These are phyloP conservation scores for Teratosphaeriaceae sp. DNA, from an alignment of 2,329 filamentous ascomycete genomes.

Conservation along the genomic window DNA sequence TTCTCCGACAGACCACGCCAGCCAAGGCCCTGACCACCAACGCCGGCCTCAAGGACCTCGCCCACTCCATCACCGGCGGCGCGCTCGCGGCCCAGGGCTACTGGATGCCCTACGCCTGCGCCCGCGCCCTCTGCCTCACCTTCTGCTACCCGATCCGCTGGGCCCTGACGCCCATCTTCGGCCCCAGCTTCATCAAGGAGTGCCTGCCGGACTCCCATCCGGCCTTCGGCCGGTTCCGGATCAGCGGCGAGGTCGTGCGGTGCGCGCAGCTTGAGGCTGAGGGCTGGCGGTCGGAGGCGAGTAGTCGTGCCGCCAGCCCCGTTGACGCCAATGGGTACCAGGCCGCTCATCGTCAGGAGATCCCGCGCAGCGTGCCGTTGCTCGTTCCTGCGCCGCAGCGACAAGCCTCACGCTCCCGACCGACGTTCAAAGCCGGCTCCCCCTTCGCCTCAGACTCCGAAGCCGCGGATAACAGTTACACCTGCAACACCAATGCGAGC, in stretches of 20 bases:
- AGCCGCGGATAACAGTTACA: conserved; percentile 9
- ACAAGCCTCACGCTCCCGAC: conserved; percentile 11
- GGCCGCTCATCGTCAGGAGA: conserved; percentile 9
- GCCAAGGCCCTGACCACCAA: conserved; percentile 68
- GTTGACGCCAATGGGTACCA: conserved; percentile 1
- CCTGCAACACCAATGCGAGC: conserved; percentile 6
- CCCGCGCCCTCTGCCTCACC: conserved; percentile 77
- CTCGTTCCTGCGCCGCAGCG: neutral
- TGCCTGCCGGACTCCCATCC: conserved; percentile 60
- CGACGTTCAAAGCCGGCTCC: conserved; percentile 20
- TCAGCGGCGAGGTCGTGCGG: conserved; percentile 33
- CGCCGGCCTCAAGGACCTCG: conserved; percentile 77
- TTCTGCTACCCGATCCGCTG: conserved; percentile 83
- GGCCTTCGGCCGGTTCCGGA: conserved; percentile 45
- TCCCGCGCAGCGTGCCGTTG: conserved; percentile 16
- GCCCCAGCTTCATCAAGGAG: conserved; percentile 65
- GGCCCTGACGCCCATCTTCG: conserved; percentile 86
- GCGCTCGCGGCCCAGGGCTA: conserved; percentile 90
- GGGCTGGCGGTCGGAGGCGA: conserved; percentile 25
- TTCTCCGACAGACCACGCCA: conserved; percentile 69
- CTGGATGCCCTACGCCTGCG: conserved; percentile 90
- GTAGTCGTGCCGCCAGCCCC: conserved; percentile 11
- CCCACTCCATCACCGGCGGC: conserved; percentile 90
- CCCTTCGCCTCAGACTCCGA: conserved; percentile 18
- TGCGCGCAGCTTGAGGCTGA: conserved; percentile 32